These are phyloP conservation scores for Cylindrodendrum hubeiense DNA, from an alignment of 2,329 filamentous ascomycete genomes.

Conservation along the genomic window DNA sequence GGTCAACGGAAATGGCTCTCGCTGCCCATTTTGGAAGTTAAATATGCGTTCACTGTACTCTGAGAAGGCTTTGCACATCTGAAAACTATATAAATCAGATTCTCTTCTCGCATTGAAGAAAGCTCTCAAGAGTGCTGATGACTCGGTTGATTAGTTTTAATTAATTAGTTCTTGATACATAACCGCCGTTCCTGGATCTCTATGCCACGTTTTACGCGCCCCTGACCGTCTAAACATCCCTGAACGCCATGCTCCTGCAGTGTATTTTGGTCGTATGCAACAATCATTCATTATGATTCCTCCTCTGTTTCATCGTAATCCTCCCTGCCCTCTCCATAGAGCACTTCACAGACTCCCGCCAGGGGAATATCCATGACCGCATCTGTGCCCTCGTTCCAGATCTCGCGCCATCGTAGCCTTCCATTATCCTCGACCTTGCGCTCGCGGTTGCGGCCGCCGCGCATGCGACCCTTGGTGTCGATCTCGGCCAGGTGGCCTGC, in stretches of 20 bases:
- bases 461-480: conserved; percentile 73
- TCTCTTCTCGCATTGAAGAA: background rate
- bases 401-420: conserved; percentile 76
- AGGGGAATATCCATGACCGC: conserved; percentile 97
- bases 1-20: too few species aligned
- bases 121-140: background rate
- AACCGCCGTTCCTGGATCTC: background rate
- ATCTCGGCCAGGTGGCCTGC: conserved; percentile 88
- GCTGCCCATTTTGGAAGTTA: too few species aligned
- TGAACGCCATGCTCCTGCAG: background rate
- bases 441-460: conserved; percentile 52
- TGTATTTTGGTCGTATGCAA: background rate
- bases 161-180: background rate
- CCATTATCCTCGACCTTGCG: conserved; percentile 53
- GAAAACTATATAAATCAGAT: too few species aligned
- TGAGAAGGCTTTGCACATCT: too few species aligned
- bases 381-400: conserved; percentile 95
- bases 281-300: conserved; percentile 8
- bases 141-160: background rate
- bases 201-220: background rate
- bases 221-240: background rate
- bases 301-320: conserved; percentile 38
- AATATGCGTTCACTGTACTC: too few species aligned
- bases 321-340: conserved; percentile 77
- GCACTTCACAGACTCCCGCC: conserved; percentile 92